Evolutionary conservation across 306 rosid genomes (phyloP).

Genomic region (Fragaria iinumae): DNA sequence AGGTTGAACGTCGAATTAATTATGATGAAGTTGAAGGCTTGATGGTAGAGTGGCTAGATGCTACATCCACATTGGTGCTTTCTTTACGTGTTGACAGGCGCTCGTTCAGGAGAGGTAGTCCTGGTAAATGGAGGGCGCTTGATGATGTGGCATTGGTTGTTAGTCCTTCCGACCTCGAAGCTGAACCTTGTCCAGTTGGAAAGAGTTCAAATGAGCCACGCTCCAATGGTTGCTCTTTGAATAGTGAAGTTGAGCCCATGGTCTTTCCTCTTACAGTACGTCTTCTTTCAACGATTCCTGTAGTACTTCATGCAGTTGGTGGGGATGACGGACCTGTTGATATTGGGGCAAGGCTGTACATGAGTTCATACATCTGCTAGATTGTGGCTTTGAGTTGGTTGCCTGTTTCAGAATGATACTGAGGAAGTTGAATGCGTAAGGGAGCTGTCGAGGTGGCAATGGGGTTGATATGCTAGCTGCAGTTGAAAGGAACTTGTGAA

Average conservation of each 20-base stretch:
- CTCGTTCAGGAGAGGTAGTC: conserved; percentile 43
- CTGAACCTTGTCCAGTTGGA: conserved; percentile 26
- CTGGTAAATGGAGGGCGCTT: conserved; percentile 61
- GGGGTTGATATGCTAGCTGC: conserved; percentile 13
- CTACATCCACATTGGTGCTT: conserved; percentile 82
- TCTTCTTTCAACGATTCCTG: conserved; percentile 69
- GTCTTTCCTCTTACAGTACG: conserved; percentile 65
- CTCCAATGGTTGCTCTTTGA: conserved; percentile 24
- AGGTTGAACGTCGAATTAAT: conserved; percentile 84
- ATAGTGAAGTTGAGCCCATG: conserved; percentile 46
- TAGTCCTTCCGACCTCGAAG: conserved; percentile 48
- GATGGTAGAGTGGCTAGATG: conserved; percentile 75
- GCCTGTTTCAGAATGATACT: conserved; percentile 13
- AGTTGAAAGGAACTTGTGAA: conserved; percentile 10
- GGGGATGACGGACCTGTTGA: conserved; percentile 84
- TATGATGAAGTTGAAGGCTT: conserved; percentile 85
- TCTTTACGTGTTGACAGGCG: conserved; percentile 47
- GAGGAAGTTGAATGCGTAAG: neutral
- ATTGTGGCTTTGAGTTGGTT: conserved; percentile 23
- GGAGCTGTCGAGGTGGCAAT: conserved; percentile 15
- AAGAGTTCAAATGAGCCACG: conserved; percentile 21
- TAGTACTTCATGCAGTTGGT: conserved; percentile 76
- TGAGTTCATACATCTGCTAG: conserved; percentile 66
- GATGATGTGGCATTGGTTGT: conserved; percentile 60
- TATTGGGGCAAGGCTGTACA: conserved; percentile 71